A percentile compares a stretch with the other conserved stretches of the same genome.
Evolutionary conservation across 2,329 filamentous ascomycete genomes (phyloP).

Genomic region (Seiridium cupressi): DNA sequence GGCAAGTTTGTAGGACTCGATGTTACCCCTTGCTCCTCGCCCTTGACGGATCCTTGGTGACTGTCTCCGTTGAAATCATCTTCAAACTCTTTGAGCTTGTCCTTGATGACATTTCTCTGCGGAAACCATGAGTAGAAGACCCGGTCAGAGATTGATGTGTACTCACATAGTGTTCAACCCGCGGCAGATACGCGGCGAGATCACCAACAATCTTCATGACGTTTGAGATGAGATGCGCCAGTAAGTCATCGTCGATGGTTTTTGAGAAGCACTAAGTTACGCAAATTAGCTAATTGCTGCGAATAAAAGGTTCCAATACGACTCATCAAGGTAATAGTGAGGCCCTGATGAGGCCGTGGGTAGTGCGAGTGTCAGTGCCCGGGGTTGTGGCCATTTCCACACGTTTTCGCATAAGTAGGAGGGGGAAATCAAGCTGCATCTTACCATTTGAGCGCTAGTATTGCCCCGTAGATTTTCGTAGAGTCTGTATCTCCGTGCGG

Average conservation of each 20-base stretch:
- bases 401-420: too few relatives aligned
- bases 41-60: not conserved
- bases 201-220: constrained; percentile 5
- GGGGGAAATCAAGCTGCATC: not conserved
- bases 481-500: constrained; percentile 7
- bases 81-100: constrained; percentile 4
- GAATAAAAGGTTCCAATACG: too few relatives aligned
- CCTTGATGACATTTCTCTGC: not conserved
- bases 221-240: constrained; percentile 3
- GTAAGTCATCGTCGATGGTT: constrained; percentile 2
- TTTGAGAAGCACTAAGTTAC: not conserved
- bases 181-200: constrained; percentile 4
- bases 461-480: constrained; percentile 8
- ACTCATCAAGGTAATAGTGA: too few relatives aligned
- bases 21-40: not conserved
- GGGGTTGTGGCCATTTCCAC: too few relatives aligned
- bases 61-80: not conserved
- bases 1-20: constrained; percentile 1
- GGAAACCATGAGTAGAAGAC: not conserved
- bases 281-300: too few relatives aligned
- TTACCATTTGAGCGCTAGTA: constrained; percentile 9
- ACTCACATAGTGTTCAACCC: constrained; percentile 10
- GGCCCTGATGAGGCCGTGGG: too few relatives aligned
- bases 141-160: too few relatives aligned
- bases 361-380: too few relatives aligned